A percentile compares a stretch with the other conserved stretches of the same genome.
These are phyloP conservation scores for Rhodotorula toruloides DNA, from an alignment of 768 basidiomycete genomes.

Conservation along the genomic window DNA sequence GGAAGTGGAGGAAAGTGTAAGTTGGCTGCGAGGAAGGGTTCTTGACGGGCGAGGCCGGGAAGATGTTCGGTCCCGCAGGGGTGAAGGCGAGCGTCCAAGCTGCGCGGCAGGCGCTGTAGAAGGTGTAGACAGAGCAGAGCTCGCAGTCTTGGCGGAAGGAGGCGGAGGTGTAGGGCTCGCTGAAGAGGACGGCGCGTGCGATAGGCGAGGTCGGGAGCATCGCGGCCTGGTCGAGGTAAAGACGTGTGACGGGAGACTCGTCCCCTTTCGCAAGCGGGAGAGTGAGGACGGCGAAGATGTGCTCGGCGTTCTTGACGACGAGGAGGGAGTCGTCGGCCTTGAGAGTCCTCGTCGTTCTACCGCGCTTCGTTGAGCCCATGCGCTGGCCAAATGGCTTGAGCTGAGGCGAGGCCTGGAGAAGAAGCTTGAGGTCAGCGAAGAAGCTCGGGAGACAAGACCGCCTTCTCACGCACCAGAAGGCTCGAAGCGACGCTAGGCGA, in stretches of 20 bases:
- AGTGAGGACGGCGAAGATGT: background rate
- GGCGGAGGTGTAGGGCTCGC: background rate
- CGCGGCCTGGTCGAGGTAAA: background rate
- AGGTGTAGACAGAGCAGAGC: background rate
- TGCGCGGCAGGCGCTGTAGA: slow-evolving; percentile 1
- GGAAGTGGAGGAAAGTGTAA: slow-evolving; percentile 17
- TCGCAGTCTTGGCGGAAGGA: slow-evolving; percentile 5
- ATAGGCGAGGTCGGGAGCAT: background rate
- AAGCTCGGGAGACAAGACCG: too few species aligned
- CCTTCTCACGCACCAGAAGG: too few species aligned
- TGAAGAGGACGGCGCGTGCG: background rate
- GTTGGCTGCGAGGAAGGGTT: background rate
- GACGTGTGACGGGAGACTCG: slow-evolving; percentile 2
- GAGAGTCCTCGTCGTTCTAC: too few species aligned
- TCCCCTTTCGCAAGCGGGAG: background rate
- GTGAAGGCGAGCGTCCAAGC: background rate
- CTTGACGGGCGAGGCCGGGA: background rate
- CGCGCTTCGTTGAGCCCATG: too few species aligned
- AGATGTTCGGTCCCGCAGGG: slow-evolving; percentile 1
- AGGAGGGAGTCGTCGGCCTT: too few species aligned
- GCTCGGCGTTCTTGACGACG: background rate
- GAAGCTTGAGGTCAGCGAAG: too few species aligned
- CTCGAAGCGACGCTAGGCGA: too few species aligned
- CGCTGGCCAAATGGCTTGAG: too few species aligned
- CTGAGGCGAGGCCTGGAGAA: too few species aligned